phyloP scores from a whole-genome alignment of 305 asterid species.

The Fraxinus nigra region DNA sequence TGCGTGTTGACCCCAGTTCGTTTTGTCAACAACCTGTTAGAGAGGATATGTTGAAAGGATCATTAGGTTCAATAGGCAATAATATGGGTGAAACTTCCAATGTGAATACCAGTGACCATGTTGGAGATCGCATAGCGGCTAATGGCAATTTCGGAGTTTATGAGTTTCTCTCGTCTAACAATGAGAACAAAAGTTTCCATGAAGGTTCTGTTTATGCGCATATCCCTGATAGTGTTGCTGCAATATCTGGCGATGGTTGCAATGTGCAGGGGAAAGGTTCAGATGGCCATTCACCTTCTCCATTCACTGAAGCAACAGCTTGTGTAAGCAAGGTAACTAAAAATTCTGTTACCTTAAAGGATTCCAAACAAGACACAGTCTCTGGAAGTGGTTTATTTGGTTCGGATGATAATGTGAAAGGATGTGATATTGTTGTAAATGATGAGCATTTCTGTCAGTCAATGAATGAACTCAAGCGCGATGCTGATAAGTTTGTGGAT shows the following conservation, averaged over 20 bases:
- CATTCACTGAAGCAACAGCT: constrained; percentile 27
- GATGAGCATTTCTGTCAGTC: constrained; percentile 27
- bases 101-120: constrained; percentile 28
- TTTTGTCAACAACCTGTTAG: constrained; percentile 24
- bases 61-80: constrained; percentile 23
- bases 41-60: constrained; percentile 27
- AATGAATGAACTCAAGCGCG: constrained; percentile 30
- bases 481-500: constrained; percentile 26
- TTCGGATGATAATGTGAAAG: constrained; percentile 36
- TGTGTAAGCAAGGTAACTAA: constrained; percentile 19
- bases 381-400: constrained; percentile 31
- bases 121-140: constrained; percentile 27
- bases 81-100: constrained; percentile 25
- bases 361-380: constrained; percentile 26
- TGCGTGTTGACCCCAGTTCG: constrained; percentile 26
- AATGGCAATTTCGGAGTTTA: not conserved
- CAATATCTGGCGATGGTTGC: constrained; percentile 24
- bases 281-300: constrained; percentile 25
- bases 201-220: not conserved
- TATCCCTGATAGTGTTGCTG: constrained; percentile 23
- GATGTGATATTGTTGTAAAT: constrained; percentile 27
- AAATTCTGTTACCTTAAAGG: constrained; percentile 31
- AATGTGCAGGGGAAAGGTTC: constrained; percentile 23
- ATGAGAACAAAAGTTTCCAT: not conserved
- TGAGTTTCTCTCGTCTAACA: not conserved